Evolutionary conservation across 345 rosid genomes (phyloP).

Genomic region (Anastatica hierochuntica): DNA sequence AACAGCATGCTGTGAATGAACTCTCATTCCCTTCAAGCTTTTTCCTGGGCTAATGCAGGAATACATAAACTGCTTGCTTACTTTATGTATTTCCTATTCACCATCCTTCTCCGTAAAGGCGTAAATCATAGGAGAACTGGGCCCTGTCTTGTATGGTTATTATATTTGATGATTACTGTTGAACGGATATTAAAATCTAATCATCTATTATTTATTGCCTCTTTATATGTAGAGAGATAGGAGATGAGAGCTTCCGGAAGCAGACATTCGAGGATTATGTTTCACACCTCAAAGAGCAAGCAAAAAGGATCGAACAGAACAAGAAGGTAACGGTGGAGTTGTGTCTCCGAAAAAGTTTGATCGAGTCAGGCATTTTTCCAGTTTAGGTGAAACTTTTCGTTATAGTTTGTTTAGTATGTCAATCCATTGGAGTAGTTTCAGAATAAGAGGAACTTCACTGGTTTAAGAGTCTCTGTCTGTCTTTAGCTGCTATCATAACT

Average conservation of each 20-base stretch:
- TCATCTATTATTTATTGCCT: neutral
- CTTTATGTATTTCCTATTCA: neutral
- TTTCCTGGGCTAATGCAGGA: neutral
- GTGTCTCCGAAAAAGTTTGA: neutral
- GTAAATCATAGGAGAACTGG: neutral
- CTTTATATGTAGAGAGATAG: slow-evolving; percentile 43
- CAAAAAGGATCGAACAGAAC: slow-evolving; percentile 46
- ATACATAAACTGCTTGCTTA: too few species aligned
- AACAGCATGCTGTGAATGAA: neutral
- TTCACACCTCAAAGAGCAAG: slow-evolving; percentile 53
- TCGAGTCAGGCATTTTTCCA: neutral
- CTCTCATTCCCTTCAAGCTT: neutral
- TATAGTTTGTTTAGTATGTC: slow-evolving; percentile 1
- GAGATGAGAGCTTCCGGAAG: slow-evolving; percentile 59
- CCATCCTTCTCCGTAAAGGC: neutral
- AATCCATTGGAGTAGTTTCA: neutral
- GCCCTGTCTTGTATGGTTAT: neutral
- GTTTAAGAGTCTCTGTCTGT: neutral
- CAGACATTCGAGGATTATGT: slow-evolving; percentile 61
- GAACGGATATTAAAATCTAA: neutral
- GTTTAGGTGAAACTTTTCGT: slow-evolving; percentile 9
- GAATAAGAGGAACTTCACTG: neutral
- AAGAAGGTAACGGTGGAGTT: slow-evolving; percentile 45
- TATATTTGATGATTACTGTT: slow-evolving; percentile 7
- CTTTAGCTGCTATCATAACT: neutral